A percentile compares a stretch with the other conserved stretches of the same genome.
Conservation (phyloP, 1,284 basidiomycete species). For the Moniliophthora roreri region DNA sequence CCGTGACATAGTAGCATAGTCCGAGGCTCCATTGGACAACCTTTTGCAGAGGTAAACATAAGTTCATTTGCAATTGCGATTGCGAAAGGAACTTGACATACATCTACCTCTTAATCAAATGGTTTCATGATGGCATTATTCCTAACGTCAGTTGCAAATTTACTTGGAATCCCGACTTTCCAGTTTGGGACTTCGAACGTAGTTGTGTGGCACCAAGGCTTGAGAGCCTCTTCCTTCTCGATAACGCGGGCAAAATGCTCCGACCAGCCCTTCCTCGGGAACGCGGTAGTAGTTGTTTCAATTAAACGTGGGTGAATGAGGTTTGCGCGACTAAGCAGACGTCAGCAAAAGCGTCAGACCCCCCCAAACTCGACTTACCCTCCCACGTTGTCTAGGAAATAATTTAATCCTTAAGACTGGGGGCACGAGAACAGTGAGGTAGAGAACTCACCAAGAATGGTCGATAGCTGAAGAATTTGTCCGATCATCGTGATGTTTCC, state of each 20-base stretch:
- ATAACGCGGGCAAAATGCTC: conserved; percentile 45
- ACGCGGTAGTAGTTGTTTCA: conserved; percentile 39
- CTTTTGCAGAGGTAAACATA: too few species aligned
- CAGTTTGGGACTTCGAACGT: conserved; percentile 49
- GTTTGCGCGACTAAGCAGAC: conserved; percentile 47
- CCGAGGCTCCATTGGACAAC: too few species aligned
- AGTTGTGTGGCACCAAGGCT: conserved; percentile 54
- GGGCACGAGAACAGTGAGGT: conserved; percentile 5
- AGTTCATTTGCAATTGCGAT: too few species aligned
- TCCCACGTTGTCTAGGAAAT: conserved; percentile 41
- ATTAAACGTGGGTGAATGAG: conserved; percentile 44
- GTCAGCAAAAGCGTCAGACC: too few species aligned
- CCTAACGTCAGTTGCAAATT: conserved; percentile 49
- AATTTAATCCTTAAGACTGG: not conserved
- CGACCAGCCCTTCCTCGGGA: conserved; percentile 49
- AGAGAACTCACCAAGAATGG: conserved; percentile 43
- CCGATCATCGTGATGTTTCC: conserved; percentile 56
- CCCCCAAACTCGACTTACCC: too few species aligned
- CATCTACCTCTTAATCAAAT: conserved; percentile 31
- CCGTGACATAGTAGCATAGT: too few species aligned
- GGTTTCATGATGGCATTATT: conserved; percentile 43
- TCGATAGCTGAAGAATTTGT: conserved; percentile 52
- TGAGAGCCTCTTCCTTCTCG: conserved; percentile 45
- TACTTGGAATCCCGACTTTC: conserved; percentile 43
- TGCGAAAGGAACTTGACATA: not conserved